Percentiles rank a stretch among this genome's conserved stretches.
phyloP scores from a whole-genome alignment of 2,329 filamentous ascomycete genomes.

The Cadophora sp. region DNA sequence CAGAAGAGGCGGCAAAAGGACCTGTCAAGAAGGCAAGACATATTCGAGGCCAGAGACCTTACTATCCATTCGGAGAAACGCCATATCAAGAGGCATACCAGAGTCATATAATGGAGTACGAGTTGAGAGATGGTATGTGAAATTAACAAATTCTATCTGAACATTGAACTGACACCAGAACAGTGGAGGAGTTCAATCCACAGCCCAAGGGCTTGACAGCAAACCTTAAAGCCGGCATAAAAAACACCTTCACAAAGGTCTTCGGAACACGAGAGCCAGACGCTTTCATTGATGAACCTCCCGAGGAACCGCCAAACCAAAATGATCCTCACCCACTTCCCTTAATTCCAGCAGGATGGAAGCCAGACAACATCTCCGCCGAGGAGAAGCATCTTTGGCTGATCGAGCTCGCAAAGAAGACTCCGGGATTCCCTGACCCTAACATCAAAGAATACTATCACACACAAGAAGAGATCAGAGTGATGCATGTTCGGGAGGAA shows the following conservation, averaged over 20 bases:
- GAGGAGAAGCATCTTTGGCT: slow-evolving; percentile 25
- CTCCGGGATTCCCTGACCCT: slow-evolving; percentile 24
- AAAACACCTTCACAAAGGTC: background rate
- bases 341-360: slow-evolving; percentile 28
- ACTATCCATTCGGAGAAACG: slow-evolving; percentile 42
- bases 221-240: background rate
- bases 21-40: slow-evolving; percentile 27
- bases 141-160: too few species aligned
- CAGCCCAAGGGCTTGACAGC: slow-evolving; percentile 9
- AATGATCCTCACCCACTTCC: slow-evolving; percentile 30
- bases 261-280: background rate
- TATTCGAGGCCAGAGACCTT: slow-evolving; percentile 28
- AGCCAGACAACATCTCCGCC: slow-evolving; percentile 27
- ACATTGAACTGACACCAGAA: slow-evolving; percentile 17
- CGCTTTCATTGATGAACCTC: background rate
- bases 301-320: slow-evolving; percentile 11
- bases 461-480: slow-evolving; percentile 29
- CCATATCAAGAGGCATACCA: slow-evolving; percentile 37
- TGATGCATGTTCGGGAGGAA: background rate
- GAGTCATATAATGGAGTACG: slow-evolving; percentile 36
- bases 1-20: background rate
- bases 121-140: slow-evolving; percentile 38
- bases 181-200: slow-evolving; percentile 35
- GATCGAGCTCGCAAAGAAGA: slow-evolving; percentile 23
- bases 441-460: slow-evolving; percentile 31